Conservation (phyloP, 306 rosid genomes). For the Aeschynomene evenia region DNA sequence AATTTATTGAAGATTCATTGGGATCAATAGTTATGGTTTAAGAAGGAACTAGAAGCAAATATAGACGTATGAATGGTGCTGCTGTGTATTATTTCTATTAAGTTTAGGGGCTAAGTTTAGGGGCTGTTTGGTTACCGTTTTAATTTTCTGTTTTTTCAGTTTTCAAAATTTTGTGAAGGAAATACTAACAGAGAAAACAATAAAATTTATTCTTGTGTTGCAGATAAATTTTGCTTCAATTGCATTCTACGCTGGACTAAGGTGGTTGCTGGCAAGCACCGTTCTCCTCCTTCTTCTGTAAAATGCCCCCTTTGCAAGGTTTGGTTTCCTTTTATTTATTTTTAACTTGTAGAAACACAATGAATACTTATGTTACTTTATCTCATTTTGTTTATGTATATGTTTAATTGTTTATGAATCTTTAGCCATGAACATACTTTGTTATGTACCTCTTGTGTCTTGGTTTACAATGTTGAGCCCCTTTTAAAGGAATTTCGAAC, state of each 20-base stretch:
- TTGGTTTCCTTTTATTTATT: slow-evolving; percentile 11
- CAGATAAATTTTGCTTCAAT: slow-evolving; percentile 85
- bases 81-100: background rate
- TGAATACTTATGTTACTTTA: background rate
- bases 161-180: no score
- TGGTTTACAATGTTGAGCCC: background rate
- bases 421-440: background rate
- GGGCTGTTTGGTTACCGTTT: no score
- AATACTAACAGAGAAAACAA: no score
- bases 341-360: slow-evolving; percentile 5
- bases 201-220: slow-evolving; percentile 35
- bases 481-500: background rate
- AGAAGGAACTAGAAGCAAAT: background rate
- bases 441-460: background rate
- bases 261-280: slow-evolving; percentile 59
- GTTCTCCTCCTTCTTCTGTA: slow-evolving; percentile 47
- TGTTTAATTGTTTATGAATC: background rate
- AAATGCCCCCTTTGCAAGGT: slow-evolving; percentile 98
- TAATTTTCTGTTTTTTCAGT: no score
- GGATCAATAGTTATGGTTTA: background rate
- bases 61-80: background rate
- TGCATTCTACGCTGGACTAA: slow-evolving; percentile 90
- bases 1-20: background rate
- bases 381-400: background rate
- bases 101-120: no score